Conservation (phyloP, 2,329 filamentous ascomycete species). For the Cladosporium sp. region DNA sequence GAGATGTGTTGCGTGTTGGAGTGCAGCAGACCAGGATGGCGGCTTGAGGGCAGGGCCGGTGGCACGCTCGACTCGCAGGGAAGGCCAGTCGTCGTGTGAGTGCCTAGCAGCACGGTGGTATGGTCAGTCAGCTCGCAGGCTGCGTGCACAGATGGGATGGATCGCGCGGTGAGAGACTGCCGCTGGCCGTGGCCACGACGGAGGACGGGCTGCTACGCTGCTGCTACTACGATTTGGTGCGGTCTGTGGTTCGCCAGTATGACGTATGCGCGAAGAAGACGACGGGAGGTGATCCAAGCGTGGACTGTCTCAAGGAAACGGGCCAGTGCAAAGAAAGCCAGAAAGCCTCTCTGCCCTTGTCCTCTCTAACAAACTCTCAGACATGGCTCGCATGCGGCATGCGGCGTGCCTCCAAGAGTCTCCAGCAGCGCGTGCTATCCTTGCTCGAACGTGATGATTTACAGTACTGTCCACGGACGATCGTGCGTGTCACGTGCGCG, state of each 20-base stretch:
- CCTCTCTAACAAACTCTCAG: not conserved
- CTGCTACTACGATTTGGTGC: not conserved
- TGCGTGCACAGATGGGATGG: not conserved
- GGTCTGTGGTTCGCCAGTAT: not conserved
- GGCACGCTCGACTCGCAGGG: not conserved
- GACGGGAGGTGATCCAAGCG: not conserved
- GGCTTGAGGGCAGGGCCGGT: too few relatives aligned
- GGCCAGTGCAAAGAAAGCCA: not conserved
- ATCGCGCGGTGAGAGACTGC: not conserved
- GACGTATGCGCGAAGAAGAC: not conserved
- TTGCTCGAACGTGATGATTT: not conserved
- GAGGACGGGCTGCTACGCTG: not conserved
- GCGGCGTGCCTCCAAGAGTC: not conserved
- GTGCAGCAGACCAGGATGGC: not conserved
- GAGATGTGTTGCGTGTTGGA: not conserved
- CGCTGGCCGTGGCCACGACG: not conserved
- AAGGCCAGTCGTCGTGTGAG: not conserved
- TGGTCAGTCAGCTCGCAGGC: not conserved
- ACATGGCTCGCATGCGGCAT: not conserved
- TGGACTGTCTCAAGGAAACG: not conserved
- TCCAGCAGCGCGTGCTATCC: not conserved
- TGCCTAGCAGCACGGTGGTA: not conserved
- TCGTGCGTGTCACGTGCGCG: not conserved
- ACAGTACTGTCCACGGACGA: not conserved
- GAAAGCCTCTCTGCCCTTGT: too few relatives aligned